Evolutionary conservation across 192 early-diverging fungal genomes (phyloP), one percentile per base, ranked within the genome.

Genomic region (Backusella circina): DNA sequence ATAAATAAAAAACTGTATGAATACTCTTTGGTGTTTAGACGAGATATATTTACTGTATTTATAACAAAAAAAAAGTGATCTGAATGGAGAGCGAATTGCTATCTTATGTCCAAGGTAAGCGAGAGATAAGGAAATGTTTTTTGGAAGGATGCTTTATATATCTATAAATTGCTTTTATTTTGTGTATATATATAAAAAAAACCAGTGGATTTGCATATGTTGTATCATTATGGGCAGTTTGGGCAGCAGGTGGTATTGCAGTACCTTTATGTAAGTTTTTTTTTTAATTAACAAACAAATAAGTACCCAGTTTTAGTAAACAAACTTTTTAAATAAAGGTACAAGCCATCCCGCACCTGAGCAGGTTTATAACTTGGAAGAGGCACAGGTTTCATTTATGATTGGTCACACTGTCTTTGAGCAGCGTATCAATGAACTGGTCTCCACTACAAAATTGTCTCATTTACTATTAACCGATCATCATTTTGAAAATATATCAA

Each of bases 221-320:
- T 1, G 87, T 87, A 1, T 80, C 83, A 54, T 91, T 90, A 80
- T 93, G 90, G 88, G 88, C 88, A 12, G 84, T 92, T 71, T 97
- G 93, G 93, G 89, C 88, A 5, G 86, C 90, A 5, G 92, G 93
- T 28, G 93, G 90, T n/a, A 86, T 94, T 6, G 92, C 91, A 4
- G 94, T 97, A 32, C 95, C 95, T 28, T 80, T 97, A 32, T 89
- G 91, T 86, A 78, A 69, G 76, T 31, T 8, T 31, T 0, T 31
- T 28, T 15, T 0, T 0, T 2, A 33, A 32, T 4, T 9, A 30
- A 69, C 13, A 16, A 44, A 65, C 16, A 33, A 50, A 35, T 9
- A 57, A 4, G 8, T 3, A 3, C 4, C 5, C 2, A 57, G 7
- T 23, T 37, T 35, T 67, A 28, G 79, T 51, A 6, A 35, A 21